Evolutionary conservation across 305 asterid species (phyloP).

Genomic region (Solanum hybrid): DNA sequence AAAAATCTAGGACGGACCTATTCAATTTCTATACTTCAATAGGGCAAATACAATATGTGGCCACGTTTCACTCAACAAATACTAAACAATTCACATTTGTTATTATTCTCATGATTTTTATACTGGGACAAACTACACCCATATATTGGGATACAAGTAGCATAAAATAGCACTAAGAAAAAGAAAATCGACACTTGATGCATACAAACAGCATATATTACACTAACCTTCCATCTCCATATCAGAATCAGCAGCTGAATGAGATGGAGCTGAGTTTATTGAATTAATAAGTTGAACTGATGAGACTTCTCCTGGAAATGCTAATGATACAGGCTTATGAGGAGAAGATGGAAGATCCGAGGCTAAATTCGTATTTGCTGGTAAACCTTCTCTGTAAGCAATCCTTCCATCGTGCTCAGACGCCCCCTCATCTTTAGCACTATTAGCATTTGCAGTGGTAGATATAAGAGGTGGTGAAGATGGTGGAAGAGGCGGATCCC

Average conservation of each 20-base stretch:
- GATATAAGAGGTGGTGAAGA: slow-evolving; percentile 38
- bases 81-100: not conserved
- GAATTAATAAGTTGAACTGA: slow-evolving; percentile 11
- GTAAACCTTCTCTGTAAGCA: slow-evolving; percentile 8
- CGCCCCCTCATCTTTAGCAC: not conserved
- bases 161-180: not conserved
- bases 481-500: slow-evolving; percentile 48
- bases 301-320: slow-evolving; percentile 1
- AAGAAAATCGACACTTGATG: slow-evolving; percentile 5
- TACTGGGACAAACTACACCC: not conserved
- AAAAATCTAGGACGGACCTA: not conserved
- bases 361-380: slow-evolving; percentile 13
- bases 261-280: slow-evolving; percentile 22
- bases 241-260: slow-evolving; percentile 62
- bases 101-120: not conserved
- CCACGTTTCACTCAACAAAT: not conserved
- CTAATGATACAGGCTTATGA: slow-evolving; percentile 17
- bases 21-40: not conserved
- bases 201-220: slow-evolving; percentile 3
- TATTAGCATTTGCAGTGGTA: slow-evolving; percentile 2
- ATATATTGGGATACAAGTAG: not conserved
- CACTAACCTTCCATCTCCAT: slow-evolving; percentile 93
- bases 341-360: slow-evolving; percentile 26
- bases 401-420: slow-evolving; percentile 3
- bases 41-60: not conserved